Percentiles rank a stretch among this genome's conserved stretches.
phyloP scores from a whole-genome alignment of 2,329 filamentous ascomycete species.

The Xylaria sp. region DNA sequence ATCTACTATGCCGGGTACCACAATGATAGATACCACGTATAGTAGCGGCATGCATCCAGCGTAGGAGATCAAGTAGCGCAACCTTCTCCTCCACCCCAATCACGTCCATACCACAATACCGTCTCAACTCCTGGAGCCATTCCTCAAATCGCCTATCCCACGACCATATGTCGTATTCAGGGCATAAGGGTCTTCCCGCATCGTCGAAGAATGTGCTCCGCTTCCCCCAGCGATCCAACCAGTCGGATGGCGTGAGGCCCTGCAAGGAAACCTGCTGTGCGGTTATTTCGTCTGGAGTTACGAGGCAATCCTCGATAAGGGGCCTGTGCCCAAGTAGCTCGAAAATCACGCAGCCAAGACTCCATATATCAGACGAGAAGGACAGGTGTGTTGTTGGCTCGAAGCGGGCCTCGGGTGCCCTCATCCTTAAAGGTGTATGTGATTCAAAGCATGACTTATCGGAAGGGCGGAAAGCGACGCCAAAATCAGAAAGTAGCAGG shows the following conservation, averaged over 20 bases:
- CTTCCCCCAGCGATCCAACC: slow-evolving; percentile 10
- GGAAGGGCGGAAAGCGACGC: slow-evolving; percentile 4
- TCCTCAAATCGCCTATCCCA: slow-evolving; percentile 7
- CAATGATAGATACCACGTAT: too few species aligned
- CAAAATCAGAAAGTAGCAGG: slow-evolving; percentile 8
- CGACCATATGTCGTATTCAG: slow-evolving; percentile 1
- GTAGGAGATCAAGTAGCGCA: slow-evolving; percentile 14
- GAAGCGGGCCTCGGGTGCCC: slow-evolving; percentile 10
- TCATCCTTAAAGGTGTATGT: not conserved
- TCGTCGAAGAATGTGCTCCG: slow-evolving; percentile 21
- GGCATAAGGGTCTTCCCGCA: not conserved
- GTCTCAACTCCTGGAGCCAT: not conserved
- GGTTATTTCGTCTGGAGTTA: not conserved
- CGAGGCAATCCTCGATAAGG: not conserved
- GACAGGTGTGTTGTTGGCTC: slow-evolving; percentile 6
- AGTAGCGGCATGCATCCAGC: slow-evolving; percentile 22
- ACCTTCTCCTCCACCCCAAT: slow-evolving; percentile 17
- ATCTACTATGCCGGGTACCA: too few species aligned
- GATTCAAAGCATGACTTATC: slow-evolving; percentile 10
- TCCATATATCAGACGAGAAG: slow-evolving; percentile 21
- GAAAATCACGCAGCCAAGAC: slow-evolving; percentile 10
- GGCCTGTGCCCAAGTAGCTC: not conserved
- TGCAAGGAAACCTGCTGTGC: slow-evolving; percentile 1
- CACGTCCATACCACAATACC: not conserved
- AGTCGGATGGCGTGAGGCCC: not conserved